phyloP scores from a whole-genome alignment of 1,284 basidiomycete species.

The Porodaedalea pini region DNA sequence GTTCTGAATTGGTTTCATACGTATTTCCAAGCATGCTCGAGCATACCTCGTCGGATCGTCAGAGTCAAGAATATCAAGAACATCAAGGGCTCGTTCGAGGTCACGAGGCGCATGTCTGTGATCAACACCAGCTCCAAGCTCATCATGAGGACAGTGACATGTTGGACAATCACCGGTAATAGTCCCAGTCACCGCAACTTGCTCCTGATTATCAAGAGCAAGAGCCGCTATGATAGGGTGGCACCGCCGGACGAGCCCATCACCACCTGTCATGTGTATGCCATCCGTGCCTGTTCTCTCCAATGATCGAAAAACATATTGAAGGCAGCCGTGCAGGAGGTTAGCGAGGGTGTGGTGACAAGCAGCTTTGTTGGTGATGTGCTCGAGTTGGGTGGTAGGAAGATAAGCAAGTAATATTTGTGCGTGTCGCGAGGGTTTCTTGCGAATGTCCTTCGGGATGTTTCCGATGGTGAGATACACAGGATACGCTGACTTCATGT shows the following conservation, averaged over 20 bases:
- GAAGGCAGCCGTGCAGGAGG: slow-evolving; percentile 27
- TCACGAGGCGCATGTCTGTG: slow-evolving; percentile 7
- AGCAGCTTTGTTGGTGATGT: background rate
- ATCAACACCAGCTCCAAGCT: background rate
- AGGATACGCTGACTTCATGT: slow-evolving; percentile 25
- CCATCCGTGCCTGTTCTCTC: slow-evolving; percentile 21
- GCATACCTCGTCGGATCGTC: background rate
- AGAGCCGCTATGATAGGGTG: slow-evolving; percentile 26
- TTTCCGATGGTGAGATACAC: slow-evolving; percentile 30
- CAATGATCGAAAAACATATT: slow-evolving; percentile 21
- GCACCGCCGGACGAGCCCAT: slow-evolving; percentile 20
- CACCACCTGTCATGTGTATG: slow-evolving; percentile 20
- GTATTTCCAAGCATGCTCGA: background rate
- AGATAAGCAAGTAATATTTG: slow-evolving; percentile 28
- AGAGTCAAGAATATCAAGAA: background rate
- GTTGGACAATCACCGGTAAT: slow-evolving; percentile 13
- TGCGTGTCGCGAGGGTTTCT: slow-evolving; percentile 22
- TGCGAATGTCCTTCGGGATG: slow-evolving; percentile 24
- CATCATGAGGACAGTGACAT: slow-evolving; percentile 7
- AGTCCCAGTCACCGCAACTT: slow-evolving; percentile 21
- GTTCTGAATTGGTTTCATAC: background rate
- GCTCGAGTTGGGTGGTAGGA: slow-evolving; percentile 18
- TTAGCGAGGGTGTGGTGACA: background rate
- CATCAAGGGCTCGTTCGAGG: background rate
- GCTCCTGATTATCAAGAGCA: slow-evolving; percentile 29